Conservation (phyloP, 345 rosid genomes). For the Angophora floribunda region DNA sequence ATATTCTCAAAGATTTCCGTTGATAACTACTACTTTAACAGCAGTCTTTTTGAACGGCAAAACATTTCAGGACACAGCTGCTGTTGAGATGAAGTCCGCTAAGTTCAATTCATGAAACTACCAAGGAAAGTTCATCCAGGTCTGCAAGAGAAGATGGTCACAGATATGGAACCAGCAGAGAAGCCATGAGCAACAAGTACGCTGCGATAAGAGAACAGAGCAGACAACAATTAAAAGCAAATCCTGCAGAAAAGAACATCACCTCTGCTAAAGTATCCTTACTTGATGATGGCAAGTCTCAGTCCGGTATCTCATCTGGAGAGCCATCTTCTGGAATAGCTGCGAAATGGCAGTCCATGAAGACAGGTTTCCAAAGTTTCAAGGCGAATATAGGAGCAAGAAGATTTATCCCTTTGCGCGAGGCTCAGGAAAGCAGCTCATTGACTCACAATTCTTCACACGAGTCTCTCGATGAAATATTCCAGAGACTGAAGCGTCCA, state of each 20-base stretch:
- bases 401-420: slow-evolving; percentile 61
- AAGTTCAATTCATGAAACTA: slow-evolving; percentile 18
- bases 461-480: slow-evolving; percentile 78
- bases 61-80: slow-evolving; percentile 43
- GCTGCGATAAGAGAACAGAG: slow-evolving; percentile 78
- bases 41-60: background rate
- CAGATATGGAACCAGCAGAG: slow-evolving; percentile 57
- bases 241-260: slow-evolving; percentile 44
- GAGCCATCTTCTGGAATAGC: slow-evolving; percentile 49
- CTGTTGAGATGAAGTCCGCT: slow-evolving; percentile 66
- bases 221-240: slow-evolving; percentile 33
- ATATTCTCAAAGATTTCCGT: background rate
- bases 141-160: slow-evolving; percentile 46
- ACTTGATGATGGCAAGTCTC: slow-evolving; percentile 38
- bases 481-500: slow-evolving; percentile 78
- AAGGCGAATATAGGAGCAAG: slow-evolving; percentile 69
- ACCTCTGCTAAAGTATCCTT: slow-evolving; percentile 74
- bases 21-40: background rate
- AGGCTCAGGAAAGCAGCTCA: slow-evolving; percentile 28
- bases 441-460: slow-evolving; percentile 16
- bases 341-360: slow-evolving; percentile 81
- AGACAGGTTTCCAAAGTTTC: slow-evolving; percentile 71
- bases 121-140: slow-evolving; percentile 34
- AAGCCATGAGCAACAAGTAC: slow-evolving; percentile 79
- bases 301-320: slow-evolving; percentile 11